Evolutionary conservation across 2,329 filamentous ascomycete genomes (phyloP).

Genomic region (Nannizziopsis barbatae): DNA sequence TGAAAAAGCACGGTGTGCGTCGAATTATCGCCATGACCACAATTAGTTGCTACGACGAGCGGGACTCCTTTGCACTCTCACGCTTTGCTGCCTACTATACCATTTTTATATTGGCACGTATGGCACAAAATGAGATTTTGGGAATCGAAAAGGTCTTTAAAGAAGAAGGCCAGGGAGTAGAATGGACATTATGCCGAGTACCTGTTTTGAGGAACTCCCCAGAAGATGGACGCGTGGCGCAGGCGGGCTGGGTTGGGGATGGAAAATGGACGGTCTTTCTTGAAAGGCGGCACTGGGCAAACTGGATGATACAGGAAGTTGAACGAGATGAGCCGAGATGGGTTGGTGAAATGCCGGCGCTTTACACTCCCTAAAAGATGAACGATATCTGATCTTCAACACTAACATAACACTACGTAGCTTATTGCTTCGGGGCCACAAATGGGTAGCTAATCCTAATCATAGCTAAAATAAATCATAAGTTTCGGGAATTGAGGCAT

Average conservation of each 20-base stretch:
- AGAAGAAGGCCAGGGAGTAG: conserved; percentile 13
- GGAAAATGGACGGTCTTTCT: conserved; percentile 12
- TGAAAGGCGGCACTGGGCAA: conserved; percentile 15
- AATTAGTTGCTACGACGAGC: conserved; percentile 19
- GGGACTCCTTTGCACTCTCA: conserved; percentile 20
- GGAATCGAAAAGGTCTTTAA: conserved; percentile 13
- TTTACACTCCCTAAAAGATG: conserved; percentile 10
- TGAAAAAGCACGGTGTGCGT: conserved; percentile 23
- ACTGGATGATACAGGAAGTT: conserved; percentile 16
- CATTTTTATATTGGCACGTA: conserved; percentile 10
- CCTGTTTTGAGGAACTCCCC: conserved; percentile 10
- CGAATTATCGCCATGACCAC: conserved; percentile 30
- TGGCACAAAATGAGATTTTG: conserved; percentile 12
- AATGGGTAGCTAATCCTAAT: too few species aligned
- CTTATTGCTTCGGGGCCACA: too few species aligned
- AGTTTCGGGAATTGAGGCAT: too few species aligned
- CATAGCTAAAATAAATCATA: too few species aligned
- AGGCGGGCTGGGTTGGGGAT: conserved; percentile 16
- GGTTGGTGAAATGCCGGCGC: conserved; percentile 15
- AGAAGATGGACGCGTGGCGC: conserved; percentile 11
- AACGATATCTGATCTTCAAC: too few species aligned
- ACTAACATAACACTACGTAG: too few species aligned
- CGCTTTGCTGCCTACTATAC: conserved; percentile 13
- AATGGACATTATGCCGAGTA: conserved; percentile 16
- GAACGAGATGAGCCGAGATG: conserved; percentile 14